Base-by-base conservation (phyloP, 139 green algal species). In the Astrephomene gubernaculifera region DNA sequence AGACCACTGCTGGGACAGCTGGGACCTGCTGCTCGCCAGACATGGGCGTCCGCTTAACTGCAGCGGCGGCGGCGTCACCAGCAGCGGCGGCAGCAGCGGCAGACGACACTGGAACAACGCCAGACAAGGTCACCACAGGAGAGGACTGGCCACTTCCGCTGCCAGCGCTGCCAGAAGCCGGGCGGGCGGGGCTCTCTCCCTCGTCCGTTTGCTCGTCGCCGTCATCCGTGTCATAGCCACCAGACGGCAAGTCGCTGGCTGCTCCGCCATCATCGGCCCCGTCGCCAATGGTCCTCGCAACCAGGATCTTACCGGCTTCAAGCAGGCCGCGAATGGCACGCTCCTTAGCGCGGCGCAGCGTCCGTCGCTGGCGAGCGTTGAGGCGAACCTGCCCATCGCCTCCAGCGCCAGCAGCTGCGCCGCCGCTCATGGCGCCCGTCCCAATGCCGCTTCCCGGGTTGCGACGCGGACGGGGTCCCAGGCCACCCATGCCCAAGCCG, bases 351-450 rank as follows among this genome's bases (percentile, higher is more conserved):
- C 90, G 71, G 35, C 90, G 87, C 85, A 94, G 88, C 7, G 90
- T 94, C n/a, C 90, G 87, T n/a, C 90, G 90, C 88, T 94, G 90
- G 2, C 90, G 88, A 4, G 90, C 88, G 73, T 94, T 94, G 1
- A 94, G 71, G 31, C 88, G 81, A 10, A 87, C 81, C 45, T 83
- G 79, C 9, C 86, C 86, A n/a, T 90, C 89, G 4, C 54, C 74
- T 19, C 68, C 81, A 27, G 65, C 76, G 31, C 45, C 24, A 8
- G 45, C 22, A 19, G 45, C 43, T 1, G 45, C 31, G 49, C 29
- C 25, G 24, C 68, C 76, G 31, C 72, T 63, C 31, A 17, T 21
- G 31, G 10, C 33, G 35, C 33, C 63, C 12, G 21, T 31, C 17
- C 33, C 35, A 17, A 54, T 8, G 35, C 43, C 44, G n/a, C 36